Evolutionary conservation across 1,139 yeast genomes (phyloP).

Genomic region (Scheffersomyces segobiensis): DNA sequence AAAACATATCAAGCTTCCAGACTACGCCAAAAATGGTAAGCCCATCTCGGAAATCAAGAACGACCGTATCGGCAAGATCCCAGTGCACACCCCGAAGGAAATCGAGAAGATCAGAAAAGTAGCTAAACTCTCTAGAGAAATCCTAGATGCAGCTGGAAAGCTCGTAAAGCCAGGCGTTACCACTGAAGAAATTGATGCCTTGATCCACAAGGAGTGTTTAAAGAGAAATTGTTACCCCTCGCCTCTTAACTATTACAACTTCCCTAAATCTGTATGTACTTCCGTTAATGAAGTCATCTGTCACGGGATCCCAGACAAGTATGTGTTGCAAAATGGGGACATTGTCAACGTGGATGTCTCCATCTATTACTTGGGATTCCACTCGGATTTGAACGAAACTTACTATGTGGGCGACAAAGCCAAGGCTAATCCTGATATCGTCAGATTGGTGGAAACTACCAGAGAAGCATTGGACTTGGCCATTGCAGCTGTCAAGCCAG

Average conservation of each 20-base stretch:
- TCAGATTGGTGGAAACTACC: conserved; percentile 90
- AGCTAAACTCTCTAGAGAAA: conserved; percentile 78
- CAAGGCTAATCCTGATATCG: conserved; percentile 67
- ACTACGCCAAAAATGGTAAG: conserved; percentile 78
- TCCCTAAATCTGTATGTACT: conserved; percentile 91
- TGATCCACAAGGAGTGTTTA: conserved; percentile 85
- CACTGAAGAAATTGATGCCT: conserved; percentile 86
- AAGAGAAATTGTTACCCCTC: conserved; percentile 93
- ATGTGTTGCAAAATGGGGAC: conserved; percentile 88
- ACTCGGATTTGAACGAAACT: conserved; percentile 94
- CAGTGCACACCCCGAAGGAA: conserved; percentile 61
- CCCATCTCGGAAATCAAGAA: conserved; percentile 78
- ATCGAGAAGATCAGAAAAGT: conserved; percentile 74
- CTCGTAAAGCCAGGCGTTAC: conserved; percentile 85
- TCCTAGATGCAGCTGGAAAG: conserved; percentile 83
- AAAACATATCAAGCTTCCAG: conserved; percentile 71
- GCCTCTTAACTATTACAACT: conserved; percentile 91
- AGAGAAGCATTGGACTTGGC: conserved; percentile 87
- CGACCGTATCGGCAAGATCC: conserved; percentile 69
- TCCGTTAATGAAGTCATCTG: conserved; percentile 94
- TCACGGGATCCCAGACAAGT: conserved; percentile 95
- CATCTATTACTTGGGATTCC: conserved; percentile 81
- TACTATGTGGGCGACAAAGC: conserved; percentile 96
- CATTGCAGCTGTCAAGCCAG: conserved; percentile 85
- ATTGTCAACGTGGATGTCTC: conserved; percentile 90